Percentiles rank a stretch among this genome's conserved stretches.
Evolutionary conservation across 1,139 yeast genomes (phyloP).

Genomic region (Nematodospora anomalae): DNA sequence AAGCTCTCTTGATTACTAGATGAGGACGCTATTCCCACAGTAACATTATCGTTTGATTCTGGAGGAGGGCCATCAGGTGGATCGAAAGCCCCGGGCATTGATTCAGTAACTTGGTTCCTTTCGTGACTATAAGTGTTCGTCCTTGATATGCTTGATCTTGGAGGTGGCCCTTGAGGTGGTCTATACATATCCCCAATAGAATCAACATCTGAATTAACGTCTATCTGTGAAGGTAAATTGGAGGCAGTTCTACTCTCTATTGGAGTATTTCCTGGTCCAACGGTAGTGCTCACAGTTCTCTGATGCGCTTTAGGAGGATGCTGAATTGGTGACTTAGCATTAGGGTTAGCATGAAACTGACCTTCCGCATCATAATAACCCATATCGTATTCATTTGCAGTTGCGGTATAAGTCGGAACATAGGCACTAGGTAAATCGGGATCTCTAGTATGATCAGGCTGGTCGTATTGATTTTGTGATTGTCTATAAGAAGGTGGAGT

Average conservation of each 20-base stretch:
- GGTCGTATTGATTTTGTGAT: constrained; percentile 62
- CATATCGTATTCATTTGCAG: constrained; percentile 67
- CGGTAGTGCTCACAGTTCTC: constrained; percentile 18
- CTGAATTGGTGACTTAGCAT: constrained; percentile 22
- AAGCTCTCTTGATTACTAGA: constrained; percentile 2
- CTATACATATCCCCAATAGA: constrained; percentile 11
- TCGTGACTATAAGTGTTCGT: background rate
- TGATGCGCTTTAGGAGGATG: constrained; percentile 24
- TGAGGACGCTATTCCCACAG: background rate
- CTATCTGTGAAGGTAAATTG: constrained; percentile 5
- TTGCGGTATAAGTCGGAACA: constrained; percentile 69
- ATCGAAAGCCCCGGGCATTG: constrained; percentile 5
- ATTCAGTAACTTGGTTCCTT: background rate
- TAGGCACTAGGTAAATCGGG: constrained; percentile 38
- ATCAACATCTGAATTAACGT: constrained; percentile 7
- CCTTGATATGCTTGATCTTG: background rate
- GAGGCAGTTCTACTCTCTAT: constrained; percentile 6
- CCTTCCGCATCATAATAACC: constrained; percentile 81
- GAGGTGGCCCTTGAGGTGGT: constrained; percentile 8
- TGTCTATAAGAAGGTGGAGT: constrained; percentile 86
- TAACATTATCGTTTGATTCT: background rate
- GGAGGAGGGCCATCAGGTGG: constrained; percentile 7
- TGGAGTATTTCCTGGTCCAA: constrained; percentile 11
- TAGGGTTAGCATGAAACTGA: constrained; percentile 43
- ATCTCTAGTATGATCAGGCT: constrained; percentile 33